A percentile compares a stretch with the other conserved stretches of the same genome.
Conservation (phyloP, 1,284 basidiomycete genomes). For the Retiboletus flavoniger region DNA sequence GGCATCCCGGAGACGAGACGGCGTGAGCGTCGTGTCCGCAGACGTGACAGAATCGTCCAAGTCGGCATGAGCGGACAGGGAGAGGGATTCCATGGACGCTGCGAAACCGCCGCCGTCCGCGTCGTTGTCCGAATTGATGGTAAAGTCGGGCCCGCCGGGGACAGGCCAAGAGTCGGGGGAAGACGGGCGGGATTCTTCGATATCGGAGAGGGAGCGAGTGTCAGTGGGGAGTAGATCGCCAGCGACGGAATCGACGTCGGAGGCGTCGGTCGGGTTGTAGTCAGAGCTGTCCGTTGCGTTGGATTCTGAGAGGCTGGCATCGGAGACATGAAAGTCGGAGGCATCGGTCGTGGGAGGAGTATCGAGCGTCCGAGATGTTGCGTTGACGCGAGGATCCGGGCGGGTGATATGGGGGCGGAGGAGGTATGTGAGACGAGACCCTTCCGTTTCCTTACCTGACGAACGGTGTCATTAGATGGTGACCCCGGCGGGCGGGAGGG, state of each 20-base stretch:
- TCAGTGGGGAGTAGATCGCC: conserved; percentile 5
- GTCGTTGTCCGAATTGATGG: conserved; percentile 13
- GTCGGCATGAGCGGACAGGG: conserved; percentile 21
- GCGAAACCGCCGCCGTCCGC: conserved; percentile 29
- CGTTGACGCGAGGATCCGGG: conserved; percentile 41
- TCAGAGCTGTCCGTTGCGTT: conserved; percentile 20
- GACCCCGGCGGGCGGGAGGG: background rate
- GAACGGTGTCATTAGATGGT: conserved; percentile 1
- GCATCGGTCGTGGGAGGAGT: conserved; percentile 72
- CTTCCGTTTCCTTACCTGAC: conserved; percentile 65
- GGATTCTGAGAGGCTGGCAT: conserved; percentile 26
- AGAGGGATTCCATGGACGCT: conserved; percentile 34
- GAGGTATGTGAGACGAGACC: conserved; percentile 69
- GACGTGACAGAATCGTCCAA: background rate
- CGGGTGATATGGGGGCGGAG: conserved; percentile 71
- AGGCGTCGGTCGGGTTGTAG: conserved; percentile 10
- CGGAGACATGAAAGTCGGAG: conserved; percentile 44
- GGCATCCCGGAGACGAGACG: conserved; percentile 1
- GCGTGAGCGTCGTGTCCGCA: conserved; percentile 9
- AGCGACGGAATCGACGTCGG: conserved; percentile 22
- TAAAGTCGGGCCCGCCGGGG: conserved; percentile 14
- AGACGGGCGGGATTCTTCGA: conserved; percentile 27
- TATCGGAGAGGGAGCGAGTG: conserved; percentile 25
- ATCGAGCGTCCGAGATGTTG: conserved; percentile 38
- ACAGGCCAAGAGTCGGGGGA: conserved; percentile 29